Evolutionary conservation across 2,329 filamentous ascomycete genomes (phyloP), one percentile per base, ranked within the genome.

Genomic region (Talaromyces amestolkiae): DNA sequence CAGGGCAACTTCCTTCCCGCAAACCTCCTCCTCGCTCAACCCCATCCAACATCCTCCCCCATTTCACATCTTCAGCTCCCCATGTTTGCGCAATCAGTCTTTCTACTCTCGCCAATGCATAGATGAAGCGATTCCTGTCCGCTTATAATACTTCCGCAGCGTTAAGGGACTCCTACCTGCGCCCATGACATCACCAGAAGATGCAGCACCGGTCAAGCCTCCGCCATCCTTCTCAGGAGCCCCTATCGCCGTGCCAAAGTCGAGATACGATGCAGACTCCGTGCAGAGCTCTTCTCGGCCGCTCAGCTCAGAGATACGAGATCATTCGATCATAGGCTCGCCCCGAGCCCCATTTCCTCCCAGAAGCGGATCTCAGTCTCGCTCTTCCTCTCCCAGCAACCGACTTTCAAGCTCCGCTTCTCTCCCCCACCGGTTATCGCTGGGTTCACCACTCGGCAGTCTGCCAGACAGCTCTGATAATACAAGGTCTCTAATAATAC

Each of bases 181-280:
- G 77, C 86, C 84, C 81, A 91, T 91, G 89, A 87, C 87, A 85
- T 84, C 87, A 78, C 81, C 85, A 75, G 82, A 85, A 76, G 82
- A 89, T 87, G 87, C 83, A 81, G 81, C 84, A 74, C 84, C 86
- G 72, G 82, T 86, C 80, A 86, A 89, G 78, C 87, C 89, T 76
- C 85, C 90, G 78, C 87, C 89, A 77, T 86, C 89, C 73, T 85
- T 90, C 77, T 88, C 90, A 73, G 88, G 88, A 70, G 84, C 87
- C 71, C 86, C 89, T 66, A 80, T 85, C 74, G 76, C 78, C 65
- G 77, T 87, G 66, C 84, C 87, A 69, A 91, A 89, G 79, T 81
- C 83, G 69, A 86, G 89, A 75, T 80, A 78, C 62, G 76, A 80
- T 17, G 65, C 61, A 8, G 73, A 76, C 65, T 80, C 83, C 68